These are phyloP conservation scores for Russula abietina DNA, from an alignment of 768 basidiomycete species.

Conservation along the genomic window DNA sequence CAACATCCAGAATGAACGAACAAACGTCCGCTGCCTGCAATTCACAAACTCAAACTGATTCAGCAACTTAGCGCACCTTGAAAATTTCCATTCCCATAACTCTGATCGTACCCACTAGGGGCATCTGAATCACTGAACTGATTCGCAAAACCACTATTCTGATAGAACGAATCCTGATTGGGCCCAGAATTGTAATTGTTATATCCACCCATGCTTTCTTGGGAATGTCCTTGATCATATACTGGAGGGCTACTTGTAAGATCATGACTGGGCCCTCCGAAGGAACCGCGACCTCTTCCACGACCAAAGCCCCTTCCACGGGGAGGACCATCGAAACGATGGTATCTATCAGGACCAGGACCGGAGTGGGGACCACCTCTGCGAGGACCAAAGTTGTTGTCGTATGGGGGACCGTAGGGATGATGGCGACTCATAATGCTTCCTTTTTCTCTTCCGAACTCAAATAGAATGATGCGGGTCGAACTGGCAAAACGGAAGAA, in stretches of 20 bases:
- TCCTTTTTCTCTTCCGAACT: constrained; percentile 28
- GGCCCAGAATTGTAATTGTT: constrained; percentile 51
- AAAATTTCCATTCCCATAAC: constrained; percentile 46
- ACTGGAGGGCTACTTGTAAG: constrained; percentile 45
- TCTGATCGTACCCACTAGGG: constrained; percentile 50
- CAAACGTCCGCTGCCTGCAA: constrained; percentile 18
- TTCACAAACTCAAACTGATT: constrained; percentile 22
- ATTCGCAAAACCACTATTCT: constrained; percentile 55
- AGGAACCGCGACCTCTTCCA: constrained; percentile 66
- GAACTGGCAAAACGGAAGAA: constrained; percentile 16
- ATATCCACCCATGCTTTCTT: constrained; percentile 61
- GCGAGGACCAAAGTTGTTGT: constrained; percentile 21
- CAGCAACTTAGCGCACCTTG: constrained; percentile 78
- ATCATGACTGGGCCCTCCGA: constrained; percentile 38
- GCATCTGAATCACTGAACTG: constrained; percentile 45
- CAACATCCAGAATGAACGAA: constrained; percentile 18
- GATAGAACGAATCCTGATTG: constrained; percentile 60
- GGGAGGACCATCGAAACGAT: constrained; percentile 42
- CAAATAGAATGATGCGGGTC: constrained; percentile 21
- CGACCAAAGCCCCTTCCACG: constrained; percentile 65
- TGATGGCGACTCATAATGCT: constrained; percentile 78
- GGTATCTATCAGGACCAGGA: constrained; percentile 26
- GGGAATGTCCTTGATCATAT: constrained; percentile 63
- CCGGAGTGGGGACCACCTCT: constrained; percentile 26
- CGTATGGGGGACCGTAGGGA: constrained; percentile 55